Conservation (phyloP, 1,284 basidiomycete species). For the Cryptococcus hybrid region DNA sequence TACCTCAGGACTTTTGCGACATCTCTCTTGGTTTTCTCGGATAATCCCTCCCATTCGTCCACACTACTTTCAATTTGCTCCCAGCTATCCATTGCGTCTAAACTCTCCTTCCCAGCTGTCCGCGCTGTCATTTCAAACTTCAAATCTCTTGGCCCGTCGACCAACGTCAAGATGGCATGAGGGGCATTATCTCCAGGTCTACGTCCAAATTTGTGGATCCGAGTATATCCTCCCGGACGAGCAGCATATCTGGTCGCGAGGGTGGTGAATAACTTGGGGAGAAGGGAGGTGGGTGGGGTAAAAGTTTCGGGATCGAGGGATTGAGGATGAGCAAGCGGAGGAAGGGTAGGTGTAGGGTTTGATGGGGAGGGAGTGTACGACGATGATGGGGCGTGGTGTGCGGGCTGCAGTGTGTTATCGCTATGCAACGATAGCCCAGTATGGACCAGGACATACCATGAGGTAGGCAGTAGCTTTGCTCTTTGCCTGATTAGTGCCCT, state of each 20-base stretch:
- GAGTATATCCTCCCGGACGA: constrained; percentile 92
- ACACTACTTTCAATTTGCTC: constrained; percentile 43
- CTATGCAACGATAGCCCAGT: no score
- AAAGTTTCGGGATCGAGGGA: constrained; percentile 25
- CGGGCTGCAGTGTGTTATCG: background rate
- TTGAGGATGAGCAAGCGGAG: constrained; percentile 1
- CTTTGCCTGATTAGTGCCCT: constrained; percentile 64
- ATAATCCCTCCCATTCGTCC: constrained; percentile 29
- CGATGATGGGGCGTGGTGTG: constrained; percentile 18
- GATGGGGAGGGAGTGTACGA: constrained; percentile 7
- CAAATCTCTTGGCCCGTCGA: constrained; percentile 89
- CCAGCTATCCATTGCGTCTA: background rate
- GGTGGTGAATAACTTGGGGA: constrained; percentile 77
- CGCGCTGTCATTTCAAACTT: constrained; percentile 81
- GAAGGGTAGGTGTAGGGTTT: constrained; percentile 32
- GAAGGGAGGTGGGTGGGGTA: constrained; percentile 54
- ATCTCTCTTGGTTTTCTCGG: constrained; percentile 40
- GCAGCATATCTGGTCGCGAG: constrained; percentile 78
- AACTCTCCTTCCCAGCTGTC: constrained; percentile 70
- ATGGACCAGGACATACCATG: constrained; percentile 49
- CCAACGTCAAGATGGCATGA: constrained; percentile 85
- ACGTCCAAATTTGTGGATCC: constrained; percentile 86
- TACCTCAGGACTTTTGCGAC: constrained; percentile 49
- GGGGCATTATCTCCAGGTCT: constrained; percentile 92
- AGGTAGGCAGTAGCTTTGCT: constrained; percentile 71